phyloP scores from a whole-genome alignment of 1,284 basidiomycete species.

The Trichosporon asahii region DNA sequence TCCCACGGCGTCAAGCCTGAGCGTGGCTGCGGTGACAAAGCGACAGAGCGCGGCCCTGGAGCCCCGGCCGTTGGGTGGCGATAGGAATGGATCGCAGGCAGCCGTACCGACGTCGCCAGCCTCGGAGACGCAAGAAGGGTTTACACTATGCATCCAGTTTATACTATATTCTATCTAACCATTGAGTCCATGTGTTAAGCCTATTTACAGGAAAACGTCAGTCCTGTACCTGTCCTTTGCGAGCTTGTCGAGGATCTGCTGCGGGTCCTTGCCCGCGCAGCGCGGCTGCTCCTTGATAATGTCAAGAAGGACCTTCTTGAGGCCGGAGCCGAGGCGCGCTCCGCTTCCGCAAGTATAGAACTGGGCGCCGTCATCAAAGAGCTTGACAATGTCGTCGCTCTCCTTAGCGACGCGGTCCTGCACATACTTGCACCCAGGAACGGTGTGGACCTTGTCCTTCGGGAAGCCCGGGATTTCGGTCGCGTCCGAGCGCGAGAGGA shows the following conservation, averaged over 20 bases:
- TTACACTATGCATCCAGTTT: background rate
- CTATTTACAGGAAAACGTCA: conserved; percentile 16
- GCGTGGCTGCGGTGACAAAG: background rate
- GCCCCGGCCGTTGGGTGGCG: background rate
- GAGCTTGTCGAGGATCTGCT: conserved; percentile 13
- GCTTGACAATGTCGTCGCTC: conserved; percentile 47
- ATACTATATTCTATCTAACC: background rate
- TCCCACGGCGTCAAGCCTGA: background rate
- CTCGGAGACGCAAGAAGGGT: no score
- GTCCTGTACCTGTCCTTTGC: conserved; percentile 18
- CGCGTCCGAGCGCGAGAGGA: conserved; percentile 52
- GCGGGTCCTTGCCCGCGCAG: background rate
- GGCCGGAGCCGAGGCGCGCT: conserved; percentile 16
- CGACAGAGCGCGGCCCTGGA: background rate
- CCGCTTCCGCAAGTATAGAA: conserved; percentile 57
- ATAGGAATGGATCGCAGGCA: background rate
- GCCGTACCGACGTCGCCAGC: no score
- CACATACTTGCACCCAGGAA: conserved; percentile 14
- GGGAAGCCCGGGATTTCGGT: background rate
- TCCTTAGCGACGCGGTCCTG: conserved; percentile 57
- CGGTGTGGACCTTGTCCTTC: background rate
- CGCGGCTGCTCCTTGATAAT: conserved; percentile 15
- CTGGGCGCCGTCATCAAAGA: conserved; percentile 53
- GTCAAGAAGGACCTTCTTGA: conserved; percentile 20
- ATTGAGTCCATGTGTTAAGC: background rate